Conservation (phyloP, 2,329 filamentous ascomycete genomes). For the Mollisia scopiformis region DNA sequence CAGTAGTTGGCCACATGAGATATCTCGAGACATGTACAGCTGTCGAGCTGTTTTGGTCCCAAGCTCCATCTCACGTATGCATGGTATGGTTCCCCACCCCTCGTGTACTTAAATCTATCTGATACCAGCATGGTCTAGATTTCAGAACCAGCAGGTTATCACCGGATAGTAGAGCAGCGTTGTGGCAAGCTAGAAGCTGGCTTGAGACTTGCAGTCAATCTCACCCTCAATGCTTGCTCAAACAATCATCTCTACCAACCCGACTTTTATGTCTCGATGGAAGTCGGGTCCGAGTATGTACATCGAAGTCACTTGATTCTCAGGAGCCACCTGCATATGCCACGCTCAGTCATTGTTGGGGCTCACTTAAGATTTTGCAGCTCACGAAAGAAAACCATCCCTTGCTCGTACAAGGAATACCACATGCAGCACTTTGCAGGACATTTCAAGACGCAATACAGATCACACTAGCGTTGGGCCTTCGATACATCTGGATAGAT, state of each 20-base stretch:
- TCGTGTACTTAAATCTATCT: no score
- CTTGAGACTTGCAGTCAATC: not conserved
- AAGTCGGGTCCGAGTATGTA: not conserved
- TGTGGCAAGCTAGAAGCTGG: not conserved
- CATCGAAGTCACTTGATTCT: not conserved
- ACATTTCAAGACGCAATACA: constrained; percentile 32
- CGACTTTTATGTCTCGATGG: not conserved
- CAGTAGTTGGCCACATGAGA: not conserved
- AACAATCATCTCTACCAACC: not conserved
- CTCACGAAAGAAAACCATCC: constrained; percentile 9
- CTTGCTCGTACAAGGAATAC: constrained; percentile 11
- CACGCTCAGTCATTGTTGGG: constrained; percentile 23
- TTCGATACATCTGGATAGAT: constrained; percentile 36
- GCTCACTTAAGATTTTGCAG: constrained; percentile 1
- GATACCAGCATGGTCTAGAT: not conserved
- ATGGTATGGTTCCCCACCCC: not conserved
- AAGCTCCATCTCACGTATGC: not conserved
- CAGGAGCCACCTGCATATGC: constrained; percentile 15
- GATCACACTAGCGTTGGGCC: constrained; percentile 17
- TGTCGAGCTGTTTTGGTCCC: constrained; percentile 2
- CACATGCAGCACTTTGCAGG: constrained; percentile 17
- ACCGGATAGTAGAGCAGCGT: not conserved
- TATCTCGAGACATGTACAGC: not conserved
- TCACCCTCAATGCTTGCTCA: not conserved
- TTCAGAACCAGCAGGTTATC: not conserved